phyloP scores from a whole-genome alignment of 2,329 filamentous ascomycete genomes.

The Hymenoscyphus scutula region DNA sequence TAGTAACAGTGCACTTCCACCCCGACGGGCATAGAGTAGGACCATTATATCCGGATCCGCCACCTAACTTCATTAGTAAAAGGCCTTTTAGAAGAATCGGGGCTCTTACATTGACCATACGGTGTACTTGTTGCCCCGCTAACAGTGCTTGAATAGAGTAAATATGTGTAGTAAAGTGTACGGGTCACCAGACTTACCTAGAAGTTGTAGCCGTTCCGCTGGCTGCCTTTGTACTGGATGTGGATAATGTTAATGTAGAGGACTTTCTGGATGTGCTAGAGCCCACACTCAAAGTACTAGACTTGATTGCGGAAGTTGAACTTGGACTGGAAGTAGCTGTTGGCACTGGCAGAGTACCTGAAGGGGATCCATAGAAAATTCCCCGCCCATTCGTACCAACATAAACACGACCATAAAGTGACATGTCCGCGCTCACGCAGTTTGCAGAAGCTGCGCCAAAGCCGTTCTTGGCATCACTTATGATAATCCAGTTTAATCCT shows the following conservation, averaged over 20 bases:
- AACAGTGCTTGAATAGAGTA: slow-evolving; percentile 7
- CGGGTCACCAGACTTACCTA: background rate
- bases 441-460: slow-evolving; percentile 33
- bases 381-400: slow-evolving; percentile 37
- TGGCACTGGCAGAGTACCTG: slow-evolving; percentile 27
- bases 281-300: background rate
- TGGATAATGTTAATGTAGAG: background rate
- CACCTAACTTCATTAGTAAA: background rate
- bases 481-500: slow-evolving; percentile 33
- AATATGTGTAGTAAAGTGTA: background rate
- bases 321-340: slow-evolving; percentile 21
- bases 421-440: slow-evolving; percentile 30
- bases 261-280: background rate
- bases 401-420: slow-evolving; percentile 33
- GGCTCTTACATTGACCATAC: slow-evolving; percentile 3
- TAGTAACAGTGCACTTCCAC: slow-evolving; percentile 21
- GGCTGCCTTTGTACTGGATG: too few species aligned
- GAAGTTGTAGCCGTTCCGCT: background rate
- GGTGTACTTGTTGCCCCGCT: background rate
- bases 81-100: too few species aligned
- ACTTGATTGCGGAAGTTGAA: background rate
- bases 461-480: slow-evolving; percentile 32
- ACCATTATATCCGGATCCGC: slow-evolving; percentile 17
- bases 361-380: slow-evolving; percentile 34
- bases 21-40: slow-evolving; percentile 21